phyloP scores from a whole-genome alignment of 78 protist genomes.

The Planoprotostelium fungivorum region DNA sequence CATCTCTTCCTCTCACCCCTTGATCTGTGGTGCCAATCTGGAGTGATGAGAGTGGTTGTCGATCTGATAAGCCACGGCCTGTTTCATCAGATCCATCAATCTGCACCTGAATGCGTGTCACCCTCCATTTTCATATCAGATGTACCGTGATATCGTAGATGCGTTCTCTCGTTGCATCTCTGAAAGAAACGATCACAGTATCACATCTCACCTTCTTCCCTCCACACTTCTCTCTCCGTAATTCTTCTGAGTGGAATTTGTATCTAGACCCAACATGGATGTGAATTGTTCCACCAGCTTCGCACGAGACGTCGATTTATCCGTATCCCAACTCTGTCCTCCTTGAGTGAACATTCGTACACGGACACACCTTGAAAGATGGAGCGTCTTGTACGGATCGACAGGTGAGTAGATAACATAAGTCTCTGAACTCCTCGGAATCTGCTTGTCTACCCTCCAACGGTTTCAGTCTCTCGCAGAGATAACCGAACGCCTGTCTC shows the following conservation, averaged over 20 bases:
- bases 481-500: constrained; percentile 36
- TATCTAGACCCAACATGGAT: constrained; percentile 37
- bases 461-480: constrained; percentile 73
- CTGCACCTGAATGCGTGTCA: constrained; percentile 6
- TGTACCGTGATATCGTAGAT: too few species aligned
- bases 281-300: constrained; percentile 33
- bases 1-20: neutral
- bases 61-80: constrained; percentile 78
- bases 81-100: constrained; percentile 44
- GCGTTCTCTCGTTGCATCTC: too few species aligned
- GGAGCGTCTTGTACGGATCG: constrained; percentile 54
- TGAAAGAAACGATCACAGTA: too few species aligned
- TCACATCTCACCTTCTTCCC: too few species aligned
- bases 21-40: constrained; percentile 48
- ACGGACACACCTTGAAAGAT: constrained; percentile 17
- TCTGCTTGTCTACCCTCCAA: constrained; percentile 54
- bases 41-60: constrained; percentile 70
- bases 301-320: constrained; percentile 32
- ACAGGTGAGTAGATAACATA: constrained; percentile 75
- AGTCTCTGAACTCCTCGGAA: constrained; percentile 69
- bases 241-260: neutral
- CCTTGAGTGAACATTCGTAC: neutral
- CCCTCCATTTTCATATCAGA: too few species aligned
- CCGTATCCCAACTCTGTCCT: constrained; percentile 50
- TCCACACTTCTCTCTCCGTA: neutral